phyloP scores from a whole-genome alignment of 2,329 filamentous ascomycete genomes.

The Dactylellina cionopaga region DNA sequence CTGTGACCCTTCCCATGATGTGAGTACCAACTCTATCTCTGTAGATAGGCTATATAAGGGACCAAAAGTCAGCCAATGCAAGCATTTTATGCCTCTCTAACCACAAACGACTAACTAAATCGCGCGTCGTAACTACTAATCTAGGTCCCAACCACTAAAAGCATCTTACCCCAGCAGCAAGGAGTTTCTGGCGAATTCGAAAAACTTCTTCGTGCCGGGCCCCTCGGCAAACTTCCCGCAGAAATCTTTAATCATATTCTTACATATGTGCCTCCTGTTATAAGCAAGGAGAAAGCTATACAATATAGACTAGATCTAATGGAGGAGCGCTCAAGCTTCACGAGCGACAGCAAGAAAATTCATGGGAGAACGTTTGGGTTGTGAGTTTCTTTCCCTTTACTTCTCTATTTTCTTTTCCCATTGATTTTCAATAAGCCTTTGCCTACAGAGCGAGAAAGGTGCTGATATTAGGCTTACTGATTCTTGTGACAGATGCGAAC shows the following conservation, averaged over 20 bases:
- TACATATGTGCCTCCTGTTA: conserved; percentile 53
- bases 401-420: background rate
- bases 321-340: conserved; percentile 59
- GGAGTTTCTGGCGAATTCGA: background rate
- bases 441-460: no score
- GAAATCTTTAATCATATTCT: conserved; percentile 51
- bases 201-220: background rate
- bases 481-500: background rate
- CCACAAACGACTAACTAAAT: no score
- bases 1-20: conserved; percentile 55
- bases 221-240: conserved; percentile 25
- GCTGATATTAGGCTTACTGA: background rate
- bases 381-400: conserved; percentile 16
- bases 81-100: no score
- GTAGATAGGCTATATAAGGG: no score
- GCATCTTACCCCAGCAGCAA: background rate
- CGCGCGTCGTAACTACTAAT: no score
- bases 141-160: conserved; percentile 4
- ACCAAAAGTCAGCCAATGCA: no score
- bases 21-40: no score
- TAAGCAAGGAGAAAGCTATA: conserved; percentile 61
- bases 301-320: conserved; percentile 60
- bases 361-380: conserved; percentile 6
- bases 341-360: background rate
- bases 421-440: background rate